Base-by-base conservation (phyloP, 1,139 yeast genomes). In the Hemisphaericaspora xylanilytica region DNA sequence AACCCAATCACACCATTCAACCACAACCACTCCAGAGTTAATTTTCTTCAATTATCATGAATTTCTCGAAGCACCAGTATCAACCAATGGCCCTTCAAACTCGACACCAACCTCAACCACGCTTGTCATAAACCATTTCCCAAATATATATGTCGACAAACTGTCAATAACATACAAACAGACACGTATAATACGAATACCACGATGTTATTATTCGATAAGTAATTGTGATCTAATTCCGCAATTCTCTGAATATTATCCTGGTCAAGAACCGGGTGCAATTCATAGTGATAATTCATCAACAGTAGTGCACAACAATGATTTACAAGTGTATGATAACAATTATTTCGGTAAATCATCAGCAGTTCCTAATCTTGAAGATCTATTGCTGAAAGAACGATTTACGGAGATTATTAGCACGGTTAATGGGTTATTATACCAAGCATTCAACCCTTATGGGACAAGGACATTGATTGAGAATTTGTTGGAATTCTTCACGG, bases 221-320 rank as follows among this genome's bases (percentile, higher is more conserved):
- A 35, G 36, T 2, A 47, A 53, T 40, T 69, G 59, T 28, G 71
- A 68, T 43, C 51, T 68, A 26, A 63, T 70, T 12, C 90, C 92
- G 1, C 80, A 72, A 50, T 85, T 84, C 52, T 80, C 87, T 9
- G 57, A 60, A 1, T 57, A 50, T 17, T 54, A 70, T 2, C 94
- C 90, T 0, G 94, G 95, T 0, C 47, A 44, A 2, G 94, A 85
- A 51, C 80, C 83, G 1, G 90, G 85, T 1, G 88, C 88, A 0
- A 51, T 65, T 9, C 41, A 41, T 2, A 42, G 45, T n/a, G 59
- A 15, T 45, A 39, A 2, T 30, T 40, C 4, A 35, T 33, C 2
- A 12, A 15, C 14, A 37, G 28, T n/a, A n/a, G n/a, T n/a, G n/a
- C n/a, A n/a, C n/a, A n/a, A 1, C n/a, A 9, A 22, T 22, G 11